A percentile compares a stretch with the other conserved stretches of the same genome.
Conservation (phyloP, 305 asterid genomes). For the Nicotiana rustica region DNA sequence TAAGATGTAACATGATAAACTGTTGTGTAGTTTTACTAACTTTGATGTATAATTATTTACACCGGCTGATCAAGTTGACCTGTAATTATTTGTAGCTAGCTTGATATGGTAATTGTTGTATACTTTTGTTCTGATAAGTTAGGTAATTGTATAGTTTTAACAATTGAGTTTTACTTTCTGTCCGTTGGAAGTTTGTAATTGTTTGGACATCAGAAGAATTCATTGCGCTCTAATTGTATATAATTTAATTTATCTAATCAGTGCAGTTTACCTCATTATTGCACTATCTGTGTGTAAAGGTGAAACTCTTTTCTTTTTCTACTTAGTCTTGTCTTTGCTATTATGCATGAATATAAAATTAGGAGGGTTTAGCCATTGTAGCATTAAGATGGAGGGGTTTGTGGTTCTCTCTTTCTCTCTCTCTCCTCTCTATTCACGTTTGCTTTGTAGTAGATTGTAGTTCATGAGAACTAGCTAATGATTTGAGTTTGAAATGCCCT, state of each 20-base stretch:
- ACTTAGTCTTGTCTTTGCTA: neutral
- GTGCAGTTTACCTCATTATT: neutral
- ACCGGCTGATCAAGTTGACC: too few species aligned
- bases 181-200: too few species aligned
- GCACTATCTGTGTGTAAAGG: neutral
- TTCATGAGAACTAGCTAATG: constrained; percentile 33
- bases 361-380: neutral
- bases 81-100: too few species aligned
- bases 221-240: neutral
- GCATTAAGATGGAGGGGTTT: neutral
- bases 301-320: neutral
- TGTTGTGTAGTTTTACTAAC: too few species aligned
- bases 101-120: too few species aligned
- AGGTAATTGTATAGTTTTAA: too few species aligned
- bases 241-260: neutral
- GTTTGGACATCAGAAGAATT: too few species aligned
- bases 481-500: constrained; percentile 34
- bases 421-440: neutral
- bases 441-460: neutral
- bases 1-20: too few species aligned
- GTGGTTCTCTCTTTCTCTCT: neutral
- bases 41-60: too few species aligned
- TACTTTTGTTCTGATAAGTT: too few species aligned
- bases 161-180: too few species aligned
- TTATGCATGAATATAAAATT: neutral